Conservation (phyloP, 345 rosid species). For the Microthlaspi erraticum region DNA sequence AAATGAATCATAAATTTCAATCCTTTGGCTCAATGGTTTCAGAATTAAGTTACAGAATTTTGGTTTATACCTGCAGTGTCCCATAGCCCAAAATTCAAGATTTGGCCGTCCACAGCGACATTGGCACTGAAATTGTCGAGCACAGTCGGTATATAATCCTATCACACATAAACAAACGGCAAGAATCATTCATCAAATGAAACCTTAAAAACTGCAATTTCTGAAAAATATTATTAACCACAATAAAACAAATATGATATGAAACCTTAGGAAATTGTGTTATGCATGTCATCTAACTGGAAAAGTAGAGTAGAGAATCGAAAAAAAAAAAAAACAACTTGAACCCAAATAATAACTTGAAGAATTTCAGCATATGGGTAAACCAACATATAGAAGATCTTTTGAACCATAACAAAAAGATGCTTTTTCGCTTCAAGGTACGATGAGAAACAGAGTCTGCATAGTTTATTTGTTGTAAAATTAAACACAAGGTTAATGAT, state of each 20-base stretch:
- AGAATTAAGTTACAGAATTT: background rate
- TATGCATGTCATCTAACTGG: too few relatives aligned
- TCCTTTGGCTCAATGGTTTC: background rate
- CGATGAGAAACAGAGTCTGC: slow-evolving; percentile 86
- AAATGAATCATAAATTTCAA: slow-evolving; percentile 6
- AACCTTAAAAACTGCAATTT: slow-evolving; percentile 2
- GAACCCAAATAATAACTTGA: slow-evolving; percentile 4
- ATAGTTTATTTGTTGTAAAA: slow-evolving; percentile 13
- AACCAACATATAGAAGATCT: slow-evolving; percentile 19
- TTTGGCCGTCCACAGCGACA: slow-evolving; percentile 89
- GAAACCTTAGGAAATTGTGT: too few relatives aligned
- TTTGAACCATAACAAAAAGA: slow-evolving; percentile 17
- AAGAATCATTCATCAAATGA: slow-evolving; percentile 25
- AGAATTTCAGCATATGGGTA: slow-evolving; percentile 11
- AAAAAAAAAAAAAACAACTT: too few relatives aligned
- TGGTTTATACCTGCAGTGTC: slow-evolving; percentile 89
- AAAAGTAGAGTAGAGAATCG: too few relatives aligned
- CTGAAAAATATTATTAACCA: background rate
- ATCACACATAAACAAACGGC: slow-evolving; percentile 27
- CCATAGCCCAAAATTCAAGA: slow-evolving; percentile 97
- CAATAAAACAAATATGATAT: too few relatives aligned
- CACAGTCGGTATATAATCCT: slow-evolving; percentile 98
- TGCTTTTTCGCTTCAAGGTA: slow-evolving; percentile 49
- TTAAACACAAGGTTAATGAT: slow-evolving; percentile 15
- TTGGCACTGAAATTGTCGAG: slow-evolving; percentile 99